Evolutionary conservation across 1,284 basidiomycete species (phyloP), one percentile per base, ranked within the genome.

Genomic region (Ceratobasidium sp.): DNA sequence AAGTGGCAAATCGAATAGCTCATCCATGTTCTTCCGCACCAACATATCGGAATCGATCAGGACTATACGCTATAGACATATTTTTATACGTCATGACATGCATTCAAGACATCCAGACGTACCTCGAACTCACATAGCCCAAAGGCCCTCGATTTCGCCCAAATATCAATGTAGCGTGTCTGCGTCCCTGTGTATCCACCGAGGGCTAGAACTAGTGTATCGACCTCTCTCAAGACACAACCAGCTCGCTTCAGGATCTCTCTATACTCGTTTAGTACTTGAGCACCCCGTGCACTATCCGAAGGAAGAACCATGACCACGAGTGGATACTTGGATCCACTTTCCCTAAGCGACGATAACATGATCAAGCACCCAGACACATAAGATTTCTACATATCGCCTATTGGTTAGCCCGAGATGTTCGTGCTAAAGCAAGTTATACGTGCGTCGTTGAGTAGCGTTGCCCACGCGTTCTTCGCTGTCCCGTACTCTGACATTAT

Each of bases 31-130:
- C 64, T 87, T 88, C 83, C 90, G 86, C 28, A 98, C 88, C 77
- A 98, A 88, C 95, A 99, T 99, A 85, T 98, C 97, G 17, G 92
- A 91, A 83, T 98, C 97, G 69, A 98, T 87, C 64, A 98, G 87
- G 61, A 96, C 92, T 59, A 98, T 86, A 17, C 94, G 91, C 90
- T 96, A 81, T 23, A 70, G 46, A 71, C 33, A 33, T 33, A 33
- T 33, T 33, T 33, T 33, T 33, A 33, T 33, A 33, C 33, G 33
- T 33, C 33, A 33, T 33, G 33, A 33, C 33, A 33, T 33, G 33
- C 33, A 33, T 33, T 33, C 33, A 33, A 33, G 33, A 33, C 33
- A 33, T 33, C 33, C 33, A 33, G 33, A 83, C 88, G 81, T 84
- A 94, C 94, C 56, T 95, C 92, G 84, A 91, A 97, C 81, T 93